phyloP scores from a whole-genome alignment of 2,329 filamentous ascomycete genomes.

The Leptographium galeiforme region DNA sequence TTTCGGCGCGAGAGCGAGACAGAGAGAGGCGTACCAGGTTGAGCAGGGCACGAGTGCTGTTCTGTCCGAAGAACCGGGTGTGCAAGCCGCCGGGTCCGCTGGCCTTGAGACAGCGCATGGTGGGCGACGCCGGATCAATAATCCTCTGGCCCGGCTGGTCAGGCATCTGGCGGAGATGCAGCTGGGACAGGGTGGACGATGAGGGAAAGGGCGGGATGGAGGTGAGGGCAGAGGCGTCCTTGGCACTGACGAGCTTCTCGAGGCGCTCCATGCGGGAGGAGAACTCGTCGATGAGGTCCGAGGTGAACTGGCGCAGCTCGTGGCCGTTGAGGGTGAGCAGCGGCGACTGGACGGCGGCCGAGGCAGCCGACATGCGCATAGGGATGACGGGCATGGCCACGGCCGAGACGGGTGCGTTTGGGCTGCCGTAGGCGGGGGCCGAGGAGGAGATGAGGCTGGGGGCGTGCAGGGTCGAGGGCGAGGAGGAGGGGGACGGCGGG shows the following conservation, averaged over 20 bases:
- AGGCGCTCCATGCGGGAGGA: constrained; percentile 36
- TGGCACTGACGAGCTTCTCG: constrained; percentile 34
- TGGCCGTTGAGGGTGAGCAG: constrained; percentile 15
- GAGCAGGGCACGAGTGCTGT: constrained; percentile 36
- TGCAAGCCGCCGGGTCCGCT: constrained; percentile 31
- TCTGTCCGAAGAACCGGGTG: constrained; percentile 40
- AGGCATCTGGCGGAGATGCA: constrained; percentile 9
- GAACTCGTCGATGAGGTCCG: constrained; percentile 30
- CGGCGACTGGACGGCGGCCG: constrained; percentile 1
- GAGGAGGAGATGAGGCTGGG: not conserved
- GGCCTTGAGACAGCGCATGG: constrained; percentile 35
- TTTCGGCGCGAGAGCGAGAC: not conserved
- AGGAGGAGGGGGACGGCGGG: constrained; percentile 4
- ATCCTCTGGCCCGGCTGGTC: constrained; percentile 2
- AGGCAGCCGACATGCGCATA: not conserved
- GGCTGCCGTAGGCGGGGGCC: not conserved
- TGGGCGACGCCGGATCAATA: constrained; percentile 18
- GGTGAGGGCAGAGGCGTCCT: constrained; percentile 14
- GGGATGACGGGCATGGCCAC: not conserved
- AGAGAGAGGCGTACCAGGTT: constrained; percentile 30
- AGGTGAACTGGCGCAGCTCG: constrained; percentile 10
- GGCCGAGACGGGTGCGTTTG: not conserved
- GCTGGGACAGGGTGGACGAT: constrained; percentile 12
- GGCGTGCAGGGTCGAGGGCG: constrained; percentile 1
- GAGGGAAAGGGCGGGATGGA: constrained; percentile 8